Evolutionary conservation across 106 monocot genomes (phyloP), one percentile per base, ranked within the genome.

Genomic region (Xerophyta viscosa): DNA sequence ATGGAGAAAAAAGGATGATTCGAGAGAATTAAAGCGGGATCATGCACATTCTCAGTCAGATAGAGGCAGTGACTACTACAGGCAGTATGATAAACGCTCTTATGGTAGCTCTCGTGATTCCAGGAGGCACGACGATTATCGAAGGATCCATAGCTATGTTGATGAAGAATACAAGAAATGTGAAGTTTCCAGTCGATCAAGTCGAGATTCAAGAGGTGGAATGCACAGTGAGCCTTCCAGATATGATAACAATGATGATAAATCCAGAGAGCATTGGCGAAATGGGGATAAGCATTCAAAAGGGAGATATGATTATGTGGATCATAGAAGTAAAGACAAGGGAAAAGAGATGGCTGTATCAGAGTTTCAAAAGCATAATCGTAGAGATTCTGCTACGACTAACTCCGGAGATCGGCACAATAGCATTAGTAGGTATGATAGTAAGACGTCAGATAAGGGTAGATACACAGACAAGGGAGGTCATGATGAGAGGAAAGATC

Each of bases 401-500:
- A 37, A 19, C 21, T 50, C 48, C 28, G 61, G 56, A 37, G 48
- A 42, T 30, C 60, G 48, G 31, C 41, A 54, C n/a, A 18, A 4
- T 29, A 41, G 27, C 41, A 41, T 53, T 28, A 50, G 37, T 29
- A 56, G 62, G 37, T 61, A 57, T 57, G 25, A 64, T 39, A 50
- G 11, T 30, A 52, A 45, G 50, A 37, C 4, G 46, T 21, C 37
- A 58, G 75, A 68, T 13, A n/a, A 50, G 48, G 68, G 69, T 24
- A 14, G 33, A 17, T 46, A 57, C 18, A 69, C 48, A 80, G 80
- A 86, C 28, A 72, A 69, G 50, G 63, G 53, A 54, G 52, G 41
- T 37, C 50, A 49, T 50, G 44, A 62, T 48, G 72, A 82, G 11
- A 81, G 41, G 62, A 78, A 50, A 55, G 78, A 79, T 39, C 66